A percentile compares a stretch with the other conserved stretches of the same genome.
Evolutionary conservation across 108 stramenopile genomes (phyloP).

Genomic region (Cyclotella distinguenda): DNA sequence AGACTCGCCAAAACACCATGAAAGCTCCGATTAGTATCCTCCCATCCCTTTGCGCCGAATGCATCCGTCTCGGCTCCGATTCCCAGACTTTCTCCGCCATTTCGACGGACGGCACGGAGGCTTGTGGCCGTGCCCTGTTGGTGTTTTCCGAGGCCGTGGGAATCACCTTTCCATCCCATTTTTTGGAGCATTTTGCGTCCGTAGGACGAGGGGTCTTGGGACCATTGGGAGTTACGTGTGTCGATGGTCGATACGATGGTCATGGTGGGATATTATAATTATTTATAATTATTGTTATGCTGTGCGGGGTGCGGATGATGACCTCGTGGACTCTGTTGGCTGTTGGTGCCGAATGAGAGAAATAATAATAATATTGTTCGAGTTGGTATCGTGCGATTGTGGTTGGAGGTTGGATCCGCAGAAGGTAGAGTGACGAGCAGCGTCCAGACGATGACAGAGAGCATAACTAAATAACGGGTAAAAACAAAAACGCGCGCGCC

Average conservation of each 20-base stretch:
- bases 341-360: too few species aligned
- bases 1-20: constrained; percentile 47
- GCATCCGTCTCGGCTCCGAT: constrained; percentile 65
- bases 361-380: too few species aligned
- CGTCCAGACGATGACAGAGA: too few species aligned
- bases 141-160: constrained; percentile 78
- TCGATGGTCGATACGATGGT: constrained; percentile 71
- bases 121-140: constrained; percentile 57
- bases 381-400: too few species aligned
- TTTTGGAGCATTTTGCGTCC: constrained; percentile 77
- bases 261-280: constrained; percentile 15
- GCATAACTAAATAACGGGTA: too few species aligned
- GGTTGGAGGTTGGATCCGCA: too few species aligned
- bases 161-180: constrained; percentile 92
- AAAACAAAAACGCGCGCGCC: too few species aligned
- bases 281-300: too few species aligned
- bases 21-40: constrained; percentile 47
- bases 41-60: constrained; percentile 50
- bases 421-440: too few species aligned
- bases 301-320: too few species aligned
- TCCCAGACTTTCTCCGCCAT: constrained; percentile 62
- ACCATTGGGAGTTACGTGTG: constrained; percentile 75
- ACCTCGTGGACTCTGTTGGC: too few species aligned
- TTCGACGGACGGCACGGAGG: constrained; percentile 46
- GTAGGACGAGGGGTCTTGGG: constrained; percentile 56